These are phyloP conservation scores for Trametes villosa DNA, from an alignment of 768 basidiomycete genomes.

Conservation along the genomic window DNA sequence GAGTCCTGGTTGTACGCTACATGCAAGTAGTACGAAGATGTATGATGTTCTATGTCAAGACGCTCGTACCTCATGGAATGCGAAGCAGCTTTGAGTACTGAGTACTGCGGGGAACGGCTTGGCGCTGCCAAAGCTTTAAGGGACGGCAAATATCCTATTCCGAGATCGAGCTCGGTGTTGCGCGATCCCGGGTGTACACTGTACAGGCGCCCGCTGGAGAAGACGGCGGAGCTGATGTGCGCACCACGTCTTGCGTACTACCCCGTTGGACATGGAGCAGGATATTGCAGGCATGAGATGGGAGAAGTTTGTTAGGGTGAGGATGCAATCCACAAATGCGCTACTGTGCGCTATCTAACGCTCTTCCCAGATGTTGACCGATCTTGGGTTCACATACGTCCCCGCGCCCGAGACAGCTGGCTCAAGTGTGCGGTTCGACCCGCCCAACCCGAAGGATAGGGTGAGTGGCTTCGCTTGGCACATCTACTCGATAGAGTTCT, in stretches of 20 bases:
- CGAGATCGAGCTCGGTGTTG: no score
- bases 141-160: no score
- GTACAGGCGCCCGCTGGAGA: no score
- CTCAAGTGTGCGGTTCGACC: constrained; percentile 82
- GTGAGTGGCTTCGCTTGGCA: constrained; percentile 38
- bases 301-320: constrained; percentile 77
- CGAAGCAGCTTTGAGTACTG: no score
- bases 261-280: constrained; percentile 56
- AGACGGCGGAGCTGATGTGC: constrained; percentile 60
- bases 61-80: no score
- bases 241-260: constrained; percentile 66
- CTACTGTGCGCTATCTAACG: neutral
- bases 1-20: neutral
- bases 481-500: neutral
- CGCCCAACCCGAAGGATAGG: constrained; percentile 56
- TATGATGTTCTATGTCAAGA: no score
- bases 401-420: constrained; percentile 81
- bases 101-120: no score
- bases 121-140: no score
- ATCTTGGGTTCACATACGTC: constrained; percentile 77
- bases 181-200: no score
- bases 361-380: constrained; percentile 65
- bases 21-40: neutral
- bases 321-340: neutral
- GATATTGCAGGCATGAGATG: constrained; percentile 70